Evolutionary conservation across 176 grass and related monocot species (phyloP), one percentile per base, ranked within the genome.

Genomic region (Bromus sterilis): DNA sequence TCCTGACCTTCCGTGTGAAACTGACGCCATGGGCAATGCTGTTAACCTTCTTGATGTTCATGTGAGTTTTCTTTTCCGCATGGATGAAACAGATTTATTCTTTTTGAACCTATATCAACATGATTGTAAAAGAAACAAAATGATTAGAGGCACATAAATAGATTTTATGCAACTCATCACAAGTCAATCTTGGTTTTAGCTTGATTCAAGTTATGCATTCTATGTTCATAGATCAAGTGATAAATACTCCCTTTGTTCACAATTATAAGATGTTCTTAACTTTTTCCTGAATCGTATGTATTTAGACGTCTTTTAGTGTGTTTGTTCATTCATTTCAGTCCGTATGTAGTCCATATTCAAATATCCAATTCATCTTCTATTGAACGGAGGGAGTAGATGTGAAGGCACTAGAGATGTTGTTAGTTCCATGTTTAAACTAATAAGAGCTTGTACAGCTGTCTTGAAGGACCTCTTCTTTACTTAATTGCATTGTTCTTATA

Each of bases 21-120:
- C 79, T 74, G 91, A 99, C 48, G 91, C 89, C 34, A 89, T 68
- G 71, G 96, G 96, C 39, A 84, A 95, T 11, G 79, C 69, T 35
- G 86, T 87, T 67, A 99, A 99, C 90, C 89, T 99, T 87, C 91
- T 99, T 78, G 96, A 99, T 84, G 92, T 95, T 78, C 89, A 93
- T 84, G 96, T 99, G 85, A 91, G 96, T 87, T 79, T 81, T 77
- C 37, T 67, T 77, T 77, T 82, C 70, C 66, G 15, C 37, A 63
- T 29, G 1, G 18, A 59, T 48, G 32, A 85, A 30, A 20, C 14
- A 36, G 18, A 46, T 21, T 53, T 71, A 7, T 72, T 16, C 65
- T 43, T 44, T 15, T 16, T 16, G 7, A 14, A 72, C 14, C 33
- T 65, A 31, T 16, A 35, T 65, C 40, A 46, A 72, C 43, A 72